Conservation (phyloP, 2,329 filamentous ascomycete genomes). For the Penicillium sp. region DNA sequence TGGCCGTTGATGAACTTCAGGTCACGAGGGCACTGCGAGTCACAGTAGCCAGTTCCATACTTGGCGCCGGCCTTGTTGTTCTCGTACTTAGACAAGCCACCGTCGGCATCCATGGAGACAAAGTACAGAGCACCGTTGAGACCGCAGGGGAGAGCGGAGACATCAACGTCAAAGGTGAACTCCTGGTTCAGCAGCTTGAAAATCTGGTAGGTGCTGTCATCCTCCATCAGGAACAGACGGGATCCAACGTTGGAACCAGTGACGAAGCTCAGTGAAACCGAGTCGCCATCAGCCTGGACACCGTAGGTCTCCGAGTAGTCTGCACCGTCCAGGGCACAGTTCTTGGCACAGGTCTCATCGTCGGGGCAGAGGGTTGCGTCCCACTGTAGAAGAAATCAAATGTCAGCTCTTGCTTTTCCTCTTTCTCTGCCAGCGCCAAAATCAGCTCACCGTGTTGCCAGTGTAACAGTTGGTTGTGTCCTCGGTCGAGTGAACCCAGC, state of each 20-base stretch:
- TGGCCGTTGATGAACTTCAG: constrained; percentile 51
- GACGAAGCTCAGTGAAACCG: constrained; percentile 55
- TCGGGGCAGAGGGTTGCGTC: constrained; percentile 55
- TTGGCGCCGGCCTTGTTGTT: constrained; percentile 62
- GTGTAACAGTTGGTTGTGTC: constrained; percentile 62
- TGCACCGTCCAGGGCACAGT: constrained; percentile 63
- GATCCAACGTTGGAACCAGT: constrained; percentile 52
- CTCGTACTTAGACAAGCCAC: constrained; percentile 57
- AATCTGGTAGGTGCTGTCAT: constrained; percentile 65
- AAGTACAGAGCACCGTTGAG: constrained; percentile 74
- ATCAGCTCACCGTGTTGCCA: constrained; percentile 46
- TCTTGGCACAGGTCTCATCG: constrained; percentile 55
- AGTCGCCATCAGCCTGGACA: constrained; percentile 54
- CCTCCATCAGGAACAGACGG: constrained; percentile 68
- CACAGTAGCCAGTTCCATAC: constrained; percentile 68
- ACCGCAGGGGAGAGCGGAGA: constrained; percentile 69
- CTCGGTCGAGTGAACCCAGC: constrained; percentile 57
- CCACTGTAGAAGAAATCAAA: constrained; percentile 34
- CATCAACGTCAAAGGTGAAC: constrained; percentile 74
- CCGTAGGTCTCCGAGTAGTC: constrained; percentile 59
- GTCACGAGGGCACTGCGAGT: constrained; percentile 61
- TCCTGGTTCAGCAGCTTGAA: constrained; percentile 70
- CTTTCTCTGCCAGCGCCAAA: background rate
- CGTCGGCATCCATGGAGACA: constrained; percentile 64
- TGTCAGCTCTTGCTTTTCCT: background rate